Evolutionary conservation across 176 grass and related monocot genomes (phyloP).

Genomic region (Echinochloa phyllopogon): DNA sequence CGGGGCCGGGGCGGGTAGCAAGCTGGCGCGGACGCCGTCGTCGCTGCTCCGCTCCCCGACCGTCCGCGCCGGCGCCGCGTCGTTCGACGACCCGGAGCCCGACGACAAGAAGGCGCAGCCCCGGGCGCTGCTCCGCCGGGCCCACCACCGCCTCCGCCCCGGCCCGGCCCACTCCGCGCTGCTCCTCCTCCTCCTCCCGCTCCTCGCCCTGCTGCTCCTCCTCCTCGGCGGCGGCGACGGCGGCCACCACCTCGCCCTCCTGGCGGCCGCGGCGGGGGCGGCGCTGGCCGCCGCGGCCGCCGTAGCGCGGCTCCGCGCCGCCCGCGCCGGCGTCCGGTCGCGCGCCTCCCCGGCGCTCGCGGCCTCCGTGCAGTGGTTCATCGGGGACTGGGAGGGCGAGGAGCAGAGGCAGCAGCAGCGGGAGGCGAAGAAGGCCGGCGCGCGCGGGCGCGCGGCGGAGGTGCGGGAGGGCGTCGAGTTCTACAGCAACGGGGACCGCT

Average conservation of each 20-base stretch:
- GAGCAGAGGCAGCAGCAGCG: neutral
- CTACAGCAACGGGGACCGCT: slow-evolving; percentile 77
- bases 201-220: slow-evolving; percentile 48
- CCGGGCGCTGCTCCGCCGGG: slow-evolving; percentile 23
- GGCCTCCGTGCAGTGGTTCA: slow-evolving; percentile 75
- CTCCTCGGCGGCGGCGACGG: slow-evolving; percentile 42
- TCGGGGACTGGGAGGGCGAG: slow-evolving; percentile 44
- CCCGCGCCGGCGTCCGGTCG: slow-evolving; percentile 3
- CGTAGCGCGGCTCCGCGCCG: slow-evolving; percentile 35
- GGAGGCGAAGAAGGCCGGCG: neutral
- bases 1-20: slow-evolving; percentile 27
- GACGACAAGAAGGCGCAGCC: slow-evolving; percentile 42
- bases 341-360: neutral
- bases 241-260: slow-evolving; percentile 37
- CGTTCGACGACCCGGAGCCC: slow-evolving; percentile 43
- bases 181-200: slow-evolving; percentile 22
- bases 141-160: slow-evolving; percentile 35
- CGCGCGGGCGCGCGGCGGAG: neutral
- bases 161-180: neutral
- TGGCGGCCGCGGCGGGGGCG: slow-evolving; percentile 30
- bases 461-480: slow-evolving; percentile 69
- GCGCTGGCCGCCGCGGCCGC: slow-evolving; percentile 36
- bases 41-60: slow-evolving; percentile 74
- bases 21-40: slow-evolving; percentile 71
- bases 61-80: slow-evolving; percentile 44